phyloP scores from a whole-genome alignment of 83 land plant genomes.

The Picea mariana region DNA sequence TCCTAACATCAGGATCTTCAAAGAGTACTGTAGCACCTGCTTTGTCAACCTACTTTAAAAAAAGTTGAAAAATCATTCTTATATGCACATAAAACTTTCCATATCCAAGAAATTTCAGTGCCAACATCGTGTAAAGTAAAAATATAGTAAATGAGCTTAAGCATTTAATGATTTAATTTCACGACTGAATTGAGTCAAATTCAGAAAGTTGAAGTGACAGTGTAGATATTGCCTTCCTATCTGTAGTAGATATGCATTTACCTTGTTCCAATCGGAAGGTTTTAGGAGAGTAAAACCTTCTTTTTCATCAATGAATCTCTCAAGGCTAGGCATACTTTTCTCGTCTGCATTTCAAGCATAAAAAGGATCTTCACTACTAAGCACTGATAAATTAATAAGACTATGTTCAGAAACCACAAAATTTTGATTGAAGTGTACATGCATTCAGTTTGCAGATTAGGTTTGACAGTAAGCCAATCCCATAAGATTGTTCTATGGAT shows the following conservation, averaged over 20 bases:
- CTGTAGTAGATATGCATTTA: conserved; percentile 12
- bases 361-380: neutral
- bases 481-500: neutral
- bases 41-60: conserved; percentile 72
- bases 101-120: neutral
- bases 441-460: neutral
- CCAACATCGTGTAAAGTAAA: neutral
- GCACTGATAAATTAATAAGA: neutral
- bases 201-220: conserved; percentile 4
- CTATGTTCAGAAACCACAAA: neutral
- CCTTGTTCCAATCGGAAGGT: conserved; percentile 83
- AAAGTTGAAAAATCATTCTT: conserved; percentile 1
- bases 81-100: neutral
- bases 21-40: conserved; percentile 91
- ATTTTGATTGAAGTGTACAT: neutral
- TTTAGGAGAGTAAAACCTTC: conserved; percentile 83
- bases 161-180: neutral
- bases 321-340: conserved; percentile 24
- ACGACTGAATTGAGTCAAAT: neutral
- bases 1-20: conserved; percentile 64
- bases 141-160: neutral
- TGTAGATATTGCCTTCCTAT: neutral
- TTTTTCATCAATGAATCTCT: conserved; percentile 56
- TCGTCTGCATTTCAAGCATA: conserved; percentile 19
- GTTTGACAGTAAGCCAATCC: neutral